A percentile compares a stretch with the other conserved stretches of the same genome.
phyloP scores from a whole-genome alignment of 1,139 yeast species.

The Debaryomyces robertsiae region DNA sequence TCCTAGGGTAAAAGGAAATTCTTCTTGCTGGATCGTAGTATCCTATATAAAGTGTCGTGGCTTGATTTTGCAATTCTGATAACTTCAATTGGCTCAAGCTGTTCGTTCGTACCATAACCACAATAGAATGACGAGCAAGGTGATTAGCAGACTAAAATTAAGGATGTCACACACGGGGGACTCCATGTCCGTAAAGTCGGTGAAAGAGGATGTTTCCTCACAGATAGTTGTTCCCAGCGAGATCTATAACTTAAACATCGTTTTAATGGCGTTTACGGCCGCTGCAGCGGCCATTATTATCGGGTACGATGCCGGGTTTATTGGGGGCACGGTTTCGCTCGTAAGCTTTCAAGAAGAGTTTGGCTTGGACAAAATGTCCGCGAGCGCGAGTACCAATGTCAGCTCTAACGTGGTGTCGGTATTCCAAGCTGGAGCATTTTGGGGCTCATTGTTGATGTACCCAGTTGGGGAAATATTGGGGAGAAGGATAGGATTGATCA shows the following conservation, averaged over 20 bases:
- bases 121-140: neutral
- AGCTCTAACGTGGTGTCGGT: slow-evolving; percentile 37
- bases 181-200: slow-evolving; percentile 17
- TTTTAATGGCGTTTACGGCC: slow-evolving; percentile 27
- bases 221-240: slow-evolving; percentile 23
- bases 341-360: slow-evolving; percentile 31
- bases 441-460: slow-evolving; percentile 31
- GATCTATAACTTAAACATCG: slow-evolving; percentile 25
- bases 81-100: no score
- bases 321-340: slow-evolving; percentile 35
- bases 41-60: neutral
- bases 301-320: slow-evolving; percentile 40
- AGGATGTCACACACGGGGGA: slow-evolving; percentile 15
- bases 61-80: no score
- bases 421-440: slow-evolving; percentile 40
- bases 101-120: neutral
- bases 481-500: slow-evolving; percentile 27
- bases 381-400: slow-evolving; percentile 17
- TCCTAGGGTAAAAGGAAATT: neutral
- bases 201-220: slow-evolving; percentile 13
- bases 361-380: slow-evolving; percentile 24
- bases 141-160: slow-evolving; percentile 10
- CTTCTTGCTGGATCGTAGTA: neutral
- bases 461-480: slow-evolving; percentile 34
- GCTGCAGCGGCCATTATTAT: slow-evolving; percentile 37